Base-by-base conservation (phyloP, 352 stramenopile species). In the Globisporangium echinulatum region DNA sequence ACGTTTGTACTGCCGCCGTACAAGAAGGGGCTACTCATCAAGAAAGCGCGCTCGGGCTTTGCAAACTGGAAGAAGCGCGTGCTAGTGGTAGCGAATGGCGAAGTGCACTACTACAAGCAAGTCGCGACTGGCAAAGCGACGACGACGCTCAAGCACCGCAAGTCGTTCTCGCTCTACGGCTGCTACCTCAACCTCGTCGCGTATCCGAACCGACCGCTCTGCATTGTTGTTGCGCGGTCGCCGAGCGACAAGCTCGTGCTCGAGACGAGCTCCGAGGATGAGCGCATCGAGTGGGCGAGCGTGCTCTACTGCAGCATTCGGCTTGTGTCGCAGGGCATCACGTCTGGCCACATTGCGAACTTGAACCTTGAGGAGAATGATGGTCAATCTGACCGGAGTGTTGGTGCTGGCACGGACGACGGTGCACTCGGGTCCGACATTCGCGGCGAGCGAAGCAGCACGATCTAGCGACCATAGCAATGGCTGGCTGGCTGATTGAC, bases 51-150 rank as follows among this genome's bases (percentile, higher is more conserved):
- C 1, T 92, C 85, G 4, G 79, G 81, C 15, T 89, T 95, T 61
- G 79, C 92, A 64, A 94, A 92, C 70, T 95, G 86, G 86, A 95
- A 94, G 56, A 74, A 71, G 49, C 86, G 86, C 38, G 75, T 93
- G 33, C 61, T 95, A 10, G 68, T 95, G 37, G 79, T 95, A 19
- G 82, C 79, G 44, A 89, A 91, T 49, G 84, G 86, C 0, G 75
- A 90, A 49, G 88, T 95, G 42, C 81, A 83, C 62, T 94, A 94
- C 60, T 91, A 82, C 72, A 90, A 92, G 63, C 71, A 90, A 62
- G 70, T 89, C 38, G 70, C 51, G 39, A 66, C 53, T 5, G 69
- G 63, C 49, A 76, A 70, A 14, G 40, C 40, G 60, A 64, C 47
- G 13, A 54, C 66, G 25, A 71, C 69, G 50, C 82, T 93, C 51